Evolutionary conservation across 2,329 filamentous ascomycete genomes (phyloP), one percentile per base, ranked within the genome.

Genomic region (Scopulariopsis brevicaulis): DNA sequence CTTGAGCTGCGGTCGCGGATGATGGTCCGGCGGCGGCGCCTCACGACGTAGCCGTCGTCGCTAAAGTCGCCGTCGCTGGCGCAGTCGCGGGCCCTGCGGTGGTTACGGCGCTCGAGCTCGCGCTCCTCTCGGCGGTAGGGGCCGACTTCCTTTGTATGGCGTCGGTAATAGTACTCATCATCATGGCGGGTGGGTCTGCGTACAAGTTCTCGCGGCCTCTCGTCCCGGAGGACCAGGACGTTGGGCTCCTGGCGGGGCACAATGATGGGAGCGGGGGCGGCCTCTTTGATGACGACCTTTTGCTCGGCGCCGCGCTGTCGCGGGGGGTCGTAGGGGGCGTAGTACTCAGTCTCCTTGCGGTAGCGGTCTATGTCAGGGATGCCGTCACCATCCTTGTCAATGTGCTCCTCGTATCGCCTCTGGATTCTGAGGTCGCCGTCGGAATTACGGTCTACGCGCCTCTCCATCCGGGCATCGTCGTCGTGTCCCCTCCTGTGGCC

Each of bases 261-360:
- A 54, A 83, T 72, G 50, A 80, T 71, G 8, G 81, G 80, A 2
- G 79, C 67, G 1, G 80, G 63, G 3, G 79, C 74, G 0, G 80
- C 79, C 63, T 84, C 81, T 61, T 84, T 77, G 10, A 84, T 75
- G 62, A 84, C 81, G 63, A 84, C 83, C 65, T 79, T 78, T 65
- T 84, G 81, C 65, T 84, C 80, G 2, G 76, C 73, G 1, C 76
- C 74, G 55, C 76, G 74, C 63, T 81, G 77, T 56, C 80, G 79
- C 11, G 75, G 69, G 14, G 78, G 77, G 24, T 79, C 73, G 28
- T 75, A 72, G 3, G 77, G 77, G 52, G 77, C 72, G 64, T 80
- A 86, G 66, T 84, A 85, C 63, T 86, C 83, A 2, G 80, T 82
- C 66, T 86, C 82, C 67, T 78, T 79, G 64, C 78, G 78, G 65